Evolutionary conservation across 306 rosid species (phyloP).

Genomic region (Quercus cerris): DNA sequence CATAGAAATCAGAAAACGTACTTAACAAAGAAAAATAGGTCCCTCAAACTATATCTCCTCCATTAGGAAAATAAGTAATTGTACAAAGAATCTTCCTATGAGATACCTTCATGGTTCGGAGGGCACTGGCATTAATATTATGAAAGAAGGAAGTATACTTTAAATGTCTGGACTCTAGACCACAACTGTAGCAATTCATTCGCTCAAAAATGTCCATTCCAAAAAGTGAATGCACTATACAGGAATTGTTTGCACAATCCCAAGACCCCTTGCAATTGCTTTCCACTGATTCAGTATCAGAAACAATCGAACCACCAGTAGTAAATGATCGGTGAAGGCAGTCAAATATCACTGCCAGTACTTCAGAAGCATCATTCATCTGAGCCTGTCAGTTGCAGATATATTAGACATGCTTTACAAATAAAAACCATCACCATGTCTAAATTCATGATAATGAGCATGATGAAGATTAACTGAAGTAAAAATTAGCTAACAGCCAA

Average conservation of each 20-base stretch:
- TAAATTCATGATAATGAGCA: constrained; percentile 13
- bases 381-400: constrained; percentile 65
- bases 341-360: constrained; percentile 76
- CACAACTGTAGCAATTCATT: constrained; percentile 86
- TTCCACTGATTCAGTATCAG: constrained; percentile 66
- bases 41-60: constrained; percentile 6
- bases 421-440: constrained; percentile 9
- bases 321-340: constrained; percentile 88
- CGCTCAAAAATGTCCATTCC: constrained; percentile 89
- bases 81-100: constrained; percentile 1
- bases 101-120: constrained; percentile 84
- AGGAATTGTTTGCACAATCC: constrained; percentile 77
- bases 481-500: neutral
- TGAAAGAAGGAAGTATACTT: constrained; percentile 96
- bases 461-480: neutral
- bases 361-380: constrained; percentile 99
- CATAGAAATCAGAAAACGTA: constrained; percentile 21
- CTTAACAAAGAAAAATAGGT: constrained; percentile 17
- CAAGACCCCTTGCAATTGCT: constrained; percentile 64
- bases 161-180: constrained; percentile 75
- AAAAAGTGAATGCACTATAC: constrained; percentile 87
- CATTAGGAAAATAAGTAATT: constrained; percentile 3
- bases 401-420: constrained; percentile 30
- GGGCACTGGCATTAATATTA: constrained; percentile 91
- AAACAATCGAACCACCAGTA: constrained; percentile 45